Conservation (phyloP, 1,139 yeast genomes). For the Fermentozyma sake region DNA sequence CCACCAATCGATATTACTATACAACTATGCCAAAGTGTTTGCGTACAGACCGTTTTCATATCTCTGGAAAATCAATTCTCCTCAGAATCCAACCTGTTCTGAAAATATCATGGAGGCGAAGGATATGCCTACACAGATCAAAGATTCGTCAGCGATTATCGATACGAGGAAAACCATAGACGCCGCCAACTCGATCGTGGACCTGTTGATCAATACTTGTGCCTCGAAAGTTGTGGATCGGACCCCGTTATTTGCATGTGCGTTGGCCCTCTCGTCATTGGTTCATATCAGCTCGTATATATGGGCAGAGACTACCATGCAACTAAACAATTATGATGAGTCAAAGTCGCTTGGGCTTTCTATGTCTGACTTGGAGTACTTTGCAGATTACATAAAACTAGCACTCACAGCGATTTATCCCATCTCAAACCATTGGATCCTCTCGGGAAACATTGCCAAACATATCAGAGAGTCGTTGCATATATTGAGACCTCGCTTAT, state of each 20-base stretch:
- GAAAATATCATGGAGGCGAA: slow-evolving; percentile 6
- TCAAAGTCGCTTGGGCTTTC: slow-evolving; percentile 10
- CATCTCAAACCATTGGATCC: slow-evolving; percentile 44
- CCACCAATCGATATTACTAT: slow-evolving; percentile 42
- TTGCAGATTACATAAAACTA: slow-evolving; percentile 44
- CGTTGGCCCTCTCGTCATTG: slow-evolving; percentile 45
- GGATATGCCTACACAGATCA: slow-evolving; percentile 7
- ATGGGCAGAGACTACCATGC: slow-evolving; percentile 32
- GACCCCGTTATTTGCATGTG: slow-evolving; percentile 48
- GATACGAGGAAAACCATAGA: slow-evolving; percentile 50
- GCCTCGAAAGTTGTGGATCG: slow-evolving; percentile 36
- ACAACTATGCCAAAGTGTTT: slow-evolving; percentile 46
- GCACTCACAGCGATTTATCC: slow-evolving; percentile 44
- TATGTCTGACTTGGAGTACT: slow-evolving; percentile 33
- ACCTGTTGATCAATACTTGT: slow-evolving; percentile 40
- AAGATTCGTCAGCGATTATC: slow-evolving; percentile 38
- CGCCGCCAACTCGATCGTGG: slow-evolving; percentile 46
- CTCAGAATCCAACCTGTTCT: slow-evolving; percentile 37
- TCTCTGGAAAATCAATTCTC: slow-evolving; percentile 44
- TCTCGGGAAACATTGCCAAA: slow-evolving; percentile 41
- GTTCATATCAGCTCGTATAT: slow-evolving; percentile 48
- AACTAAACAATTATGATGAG: not conserved
- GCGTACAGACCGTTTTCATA: slow-evolving; percentile 49
- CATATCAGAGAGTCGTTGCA: slow-evolving; percentile 39
- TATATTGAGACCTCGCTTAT: slow-evolving; percentile 25